These are phyloP conservation scores for Rhodamnia argentea DNA, from an alignment of 345 rosid species.

Conservation along the genomic window DNA sequence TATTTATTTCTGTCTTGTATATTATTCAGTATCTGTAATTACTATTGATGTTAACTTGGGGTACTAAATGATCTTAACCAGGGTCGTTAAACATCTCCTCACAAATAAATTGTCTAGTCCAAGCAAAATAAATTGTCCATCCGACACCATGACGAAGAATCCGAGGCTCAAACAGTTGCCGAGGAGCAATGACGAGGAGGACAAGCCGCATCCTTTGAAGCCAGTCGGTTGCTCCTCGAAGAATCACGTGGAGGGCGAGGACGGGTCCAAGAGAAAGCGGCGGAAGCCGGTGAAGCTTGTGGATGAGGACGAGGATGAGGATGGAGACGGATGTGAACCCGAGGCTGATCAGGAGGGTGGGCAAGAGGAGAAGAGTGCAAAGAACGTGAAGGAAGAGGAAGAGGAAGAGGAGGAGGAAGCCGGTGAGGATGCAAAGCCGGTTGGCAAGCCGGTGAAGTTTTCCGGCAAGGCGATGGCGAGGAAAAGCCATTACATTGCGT, in stretches of 20 bases:
- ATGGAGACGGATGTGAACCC: not conserved
- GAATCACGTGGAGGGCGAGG: constrained; percentile 6
- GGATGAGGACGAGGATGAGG: constrained; percentile 12
- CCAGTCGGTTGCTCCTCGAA: not conserved
- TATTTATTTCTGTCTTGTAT: not conserved
- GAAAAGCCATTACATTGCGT: constrained; percentile 44
- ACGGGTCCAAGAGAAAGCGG: constrained; percentile 18
- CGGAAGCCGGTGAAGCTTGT: constrained; percentile 43
- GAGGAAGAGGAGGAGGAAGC: constrained; percentile 45
- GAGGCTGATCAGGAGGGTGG: constrained; percentile 20
- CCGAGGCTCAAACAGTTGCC: no score
- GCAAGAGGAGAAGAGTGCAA: constrained; percentile 43
- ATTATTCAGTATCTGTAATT: not conserved
- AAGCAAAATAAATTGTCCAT: not conserved
- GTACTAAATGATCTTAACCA: not conserved
- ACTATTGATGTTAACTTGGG: not conserved
- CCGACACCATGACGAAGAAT: no score
- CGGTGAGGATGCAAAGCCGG: constrained; percentile 70
- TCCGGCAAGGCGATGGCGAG: constrained; percentile 67
- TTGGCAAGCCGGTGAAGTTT: constrained; percentile 42
- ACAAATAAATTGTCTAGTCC: not conserved
- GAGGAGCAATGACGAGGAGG: constrained; percentile 16
- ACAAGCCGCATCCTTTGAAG: constrained; percentile 5
- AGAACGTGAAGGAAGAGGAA: constrained; percentile 33
- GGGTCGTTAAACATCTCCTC: not conserved